Conservation (phyloP, 2,329 filamentous ascomycete genomes). For the Sporothrix humicola region DNA sequence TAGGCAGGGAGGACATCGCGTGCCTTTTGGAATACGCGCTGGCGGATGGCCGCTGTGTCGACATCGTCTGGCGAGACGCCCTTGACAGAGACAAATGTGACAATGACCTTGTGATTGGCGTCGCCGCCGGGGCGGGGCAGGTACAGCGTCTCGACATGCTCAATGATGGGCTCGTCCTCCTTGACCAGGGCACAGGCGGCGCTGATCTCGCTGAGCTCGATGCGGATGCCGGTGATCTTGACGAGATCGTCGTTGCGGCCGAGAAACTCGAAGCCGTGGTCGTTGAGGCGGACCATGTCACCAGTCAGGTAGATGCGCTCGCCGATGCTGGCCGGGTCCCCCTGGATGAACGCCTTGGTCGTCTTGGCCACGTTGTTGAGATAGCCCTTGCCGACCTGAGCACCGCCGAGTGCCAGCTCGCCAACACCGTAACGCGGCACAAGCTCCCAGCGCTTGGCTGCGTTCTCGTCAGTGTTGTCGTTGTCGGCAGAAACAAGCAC, state of each 20-base stretch:
- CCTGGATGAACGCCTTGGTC: conserved; percentile 36
- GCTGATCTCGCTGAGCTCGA: conserved; percentile 59
- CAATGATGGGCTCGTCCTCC: conserved; percentile 43
- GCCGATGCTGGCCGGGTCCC: conserved; percentile 31
- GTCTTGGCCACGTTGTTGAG: conserved; percentile 48
- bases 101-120: conserved; percentile 45
- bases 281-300: conserved; percentile 57
- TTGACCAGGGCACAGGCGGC: conserved; percentile 43
- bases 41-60: conserved; percentile 26
- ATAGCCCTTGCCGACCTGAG: conserved; percentile 62
- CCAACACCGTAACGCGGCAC: conserved; percentile 61
- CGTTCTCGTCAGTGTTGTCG: not conserved
- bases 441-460: conserved; percentile 41
- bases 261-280: conserved; percentile 60
- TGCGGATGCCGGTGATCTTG: conserved; percentile 67
- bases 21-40: conserved; percentile 31
- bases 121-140: conserved; percentile 42
- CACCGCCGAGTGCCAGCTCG: conserved; percentile 56
- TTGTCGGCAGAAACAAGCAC: not conserved
- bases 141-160: conserved; percentile 47
- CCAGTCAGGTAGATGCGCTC: conserved; percentile 53
- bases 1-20: conserved; percentile 38
- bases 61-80: not conserved
- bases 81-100: conserved; percentile 45
- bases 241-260: conserved; percentile 67